Conservation (phyloP, 2,329 filamentous ascomycete species). For the Nannizzia gypsea region DNA sequence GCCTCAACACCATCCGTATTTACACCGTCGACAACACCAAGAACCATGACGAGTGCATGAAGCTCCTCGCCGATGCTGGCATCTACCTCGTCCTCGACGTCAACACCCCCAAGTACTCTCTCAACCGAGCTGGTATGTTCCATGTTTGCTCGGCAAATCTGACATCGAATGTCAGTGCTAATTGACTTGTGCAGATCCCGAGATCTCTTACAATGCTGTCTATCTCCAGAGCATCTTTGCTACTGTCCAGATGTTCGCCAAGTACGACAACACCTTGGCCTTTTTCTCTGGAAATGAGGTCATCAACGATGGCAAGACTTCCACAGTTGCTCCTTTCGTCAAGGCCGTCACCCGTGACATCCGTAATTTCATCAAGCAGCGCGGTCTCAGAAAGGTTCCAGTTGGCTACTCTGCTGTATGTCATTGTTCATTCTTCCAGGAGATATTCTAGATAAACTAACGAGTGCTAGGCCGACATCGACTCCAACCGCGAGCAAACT, state of each 20-base stretch:
- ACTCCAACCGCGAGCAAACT: slow-evolving; percentile 73
- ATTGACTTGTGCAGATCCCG: slow-evolving; percentile 39
- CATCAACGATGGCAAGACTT: slow-evolving; percentile 57
- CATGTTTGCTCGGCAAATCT: background rate
- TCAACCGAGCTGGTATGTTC: slow-evolving; percentile 52
- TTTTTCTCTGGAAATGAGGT: slow-evolving; percentile 79
- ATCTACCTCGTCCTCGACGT: slow-evolving; percentile 89
- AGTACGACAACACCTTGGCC: slow-evolving; percentile 76
- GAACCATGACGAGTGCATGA: slow-evolving; percentile 78
- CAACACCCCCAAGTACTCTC: slow-evolving; percentile 80
- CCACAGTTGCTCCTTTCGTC: slow-evolving; percentile 57
- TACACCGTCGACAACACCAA: slow-evolving; percentile 83
- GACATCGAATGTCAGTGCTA: background rate
- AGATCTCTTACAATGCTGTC: slow-evolving; percentile 67
- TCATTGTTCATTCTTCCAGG: background rate
- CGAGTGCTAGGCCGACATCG: slow-evolving; percentile 54
- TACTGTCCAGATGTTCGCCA: slow-evolving; percentile 70
- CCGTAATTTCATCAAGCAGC: slow-evolving; percentile 54
- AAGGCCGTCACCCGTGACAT: slow-evolving; percentile 71
- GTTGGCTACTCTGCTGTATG: slow-evolving; percentile 55
- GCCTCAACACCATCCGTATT: slow-evolving; percentile 82
- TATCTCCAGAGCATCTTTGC: slow-evolving; percentile 82
- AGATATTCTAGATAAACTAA: background rate
- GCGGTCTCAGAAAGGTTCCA: slow-evolving; percentile 54
- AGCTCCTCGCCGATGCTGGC: slow-evolving; percentile 62